A percentile compares a stretch with the other conserved stretches of the same genome.
These are phyloP conservation scores for Auriscalpium vulgare DNA, from an alignment of 768 basidiomycete species.

Conservation along the genomic window DNA sequence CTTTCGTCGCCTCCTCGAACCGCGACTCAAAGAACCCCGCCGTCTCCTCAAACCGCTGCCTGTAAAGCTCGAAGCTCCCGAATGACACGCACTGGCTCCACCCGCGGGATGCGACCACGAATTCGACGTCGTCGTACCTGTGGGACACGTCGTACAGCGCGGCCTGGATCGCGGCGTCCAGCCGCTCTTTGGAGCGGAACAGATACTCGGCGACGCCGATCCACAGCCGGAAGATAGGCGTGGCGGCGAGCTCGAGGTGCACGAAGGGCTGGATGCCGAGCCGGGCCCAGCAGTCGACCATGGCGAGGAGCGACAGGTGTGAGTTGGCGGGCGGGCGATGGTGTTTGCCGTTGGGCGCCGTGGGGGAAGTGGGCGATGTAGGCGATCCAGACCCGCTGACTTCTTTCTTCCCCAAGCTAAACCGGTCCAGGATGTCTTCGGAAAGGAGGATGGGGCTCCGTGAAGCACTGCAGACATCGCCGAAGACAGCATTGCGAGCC, in stretches of 20 bases:
- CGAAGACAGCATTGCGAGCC: constrained; percentile 75
- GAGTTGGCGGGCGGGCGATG: constrained; percentile 59
- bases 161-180: constrained; percentile 66
- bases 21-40: constrained; percentile 75
- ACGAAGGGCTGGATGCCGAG: constrained; percentile 82
- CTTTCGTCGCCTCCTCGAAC: constrained; percentile 77
- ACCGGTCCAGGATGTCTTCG: constrained; percentile 80
- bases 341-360: neutral
- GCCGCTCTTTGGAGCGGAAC: constrained; percentile 59
- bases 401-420: constrained; percentile 58
- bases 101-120: constrained; percentile 85
- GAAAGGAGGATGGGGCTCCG: constrained; percentile 71
- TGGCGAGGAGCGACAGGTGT: constrained; percentile 88
- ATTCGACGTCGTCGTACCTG: constrained; percentile 87
- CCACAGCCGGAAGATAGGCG: constrained; percentile 93
- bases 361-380: neutral
- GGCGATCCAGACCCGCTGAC: neutral
- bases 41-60: constrained; percentile 71
- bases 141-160: constrained; percentile 73
- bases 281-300: constrained; percentile 97
- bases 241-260: constrained; percentile 89
- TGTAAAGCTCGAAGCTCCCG: constrained; percentile 86
- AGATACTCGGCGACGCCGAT: constrained; percentile 95
- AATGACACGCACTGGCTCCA: constrained; percentile 96
- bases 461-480: constrained; percentile 22